Evolutionary conservation across 495 filamentous ascomycete genomes (phyloP).

Genomic region (Sphaerosporella brunnea): DNA sequence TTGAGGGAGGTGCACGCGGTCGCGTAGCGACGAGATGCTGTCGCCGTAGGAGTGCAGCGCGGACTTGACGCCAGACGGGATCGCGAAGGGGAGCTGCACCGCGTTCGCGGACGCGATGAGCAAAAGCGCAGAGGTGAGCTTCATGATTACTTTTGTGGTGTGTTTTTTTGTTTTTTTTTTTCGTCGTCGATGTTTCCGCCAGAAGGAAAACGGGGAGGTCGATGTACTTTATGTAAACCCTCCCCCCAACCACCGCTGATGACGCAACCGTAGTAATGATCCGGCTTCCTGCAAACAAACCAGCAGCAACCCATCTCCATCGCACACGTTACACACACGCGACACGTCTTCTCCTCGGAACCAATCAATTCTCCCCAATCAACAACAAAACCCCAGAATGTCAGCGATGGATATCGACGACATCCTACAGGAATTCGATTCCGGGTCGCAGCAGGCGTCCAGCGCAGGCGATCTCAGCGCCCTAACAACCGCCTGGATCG

Average conservation of each 20-base stretch:
- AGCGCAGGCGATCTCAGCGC: constrained; percentile 61
- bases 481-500: constrained; percentile 80
- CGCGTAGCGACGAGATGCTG: background rate
- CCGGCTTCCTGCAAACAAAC: no score
- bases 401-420: constrained; percentile 58
- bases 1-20: constrained; percentile 13
- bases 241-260: no score
- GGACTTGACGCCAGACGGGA: constrained; percentile 1
- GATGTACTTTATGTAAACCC: no score
- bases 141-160: no score
- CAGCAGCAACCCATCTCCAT: background rate
- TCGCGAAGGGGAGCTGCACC: constrained; percentile 16
- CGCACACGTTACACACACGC: background rate
- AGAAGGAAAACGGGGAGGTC: no score
- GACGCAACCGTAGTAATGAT: no score
- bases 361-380: no score
- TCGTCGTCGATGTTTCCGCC: no score
- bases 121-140: constrained; percentile 8
- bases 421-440: constrained; percentile 66
- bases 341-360: background rate
- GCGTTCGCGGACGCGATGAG: constrained; percentile 10
- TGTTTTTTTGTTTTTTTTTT: no score
- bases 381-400: background rate
- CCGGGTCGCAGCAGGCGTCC: constrained; percentile 5
- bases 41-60: constrained; percentile 5